A percentile compares a stretch with the other conserved stretches of the same genome.
Conservation (phyloP, 1,284 basidiomycete species). For the Trichosporon ovoides region DNA sequence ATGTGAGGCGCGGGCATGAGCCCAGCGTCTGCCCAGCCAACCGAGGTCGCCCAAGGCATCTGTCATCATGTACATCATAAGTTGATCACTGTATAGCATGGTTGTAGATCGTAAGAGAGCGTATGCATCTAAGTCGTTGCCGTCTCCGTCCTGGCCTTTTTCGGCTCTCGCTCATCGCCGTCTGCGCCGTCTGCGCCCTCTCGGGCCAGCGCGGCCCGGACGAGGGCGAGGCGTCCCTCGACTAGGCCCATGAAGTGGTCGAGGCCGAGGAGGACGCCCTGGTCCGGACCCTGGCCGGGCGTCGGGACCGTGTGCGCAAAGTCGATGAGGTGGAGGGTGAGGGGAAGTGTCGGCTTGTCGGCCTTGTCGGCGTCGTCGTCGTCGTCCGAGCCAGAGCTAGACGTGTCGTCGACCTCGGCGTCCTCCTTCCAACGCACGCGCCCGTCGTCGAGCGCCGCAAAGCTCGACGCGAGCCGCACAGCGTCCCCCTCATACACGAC, state of each 20-base stretch:
- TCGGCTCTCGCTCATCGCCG: too few species aligned
- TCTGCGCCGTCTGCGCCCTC: background rate
- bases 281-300: conserved; percentile 70
- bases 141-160: background rate
- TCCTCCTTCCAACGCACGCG: conserved; percentile 20
- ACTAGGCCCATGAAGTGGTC: conserved; percentile 60
- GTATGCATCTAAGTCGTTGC: background rate
- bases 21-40: too few species aligned
- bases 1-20: conserved; percentile 9
- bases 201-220: background rate
- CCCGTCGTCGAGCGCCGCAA: conserved; percentile 49
- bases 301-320: conserved; percentile 79
- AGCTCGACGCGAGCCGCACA: conserved; percentile 50
- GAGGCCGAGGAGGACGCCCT: conserved; percentile 68
- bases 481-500: conserved; percentile 76
- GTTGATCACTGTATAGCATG: background rate
- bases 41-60: too few species aligned
- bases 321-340: conserved; percentile 76
- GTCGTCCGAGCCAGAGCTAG: conserved; percentile 46
- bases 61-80: too few species aligned
- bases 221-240: conserved; percentile 46
- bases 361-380: conserved; percentile 30
- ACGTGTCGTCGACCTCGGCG: conserved; percentile 25
- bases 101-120: background rate
- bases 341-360: conserved; percentile 51